Percentiles rank a stretch among this genome's conserved stretches.
Evolutionary conservation across 108 stramenopile species (phyloP).

Genomic region (Skeletonema menzelii): DNA sequence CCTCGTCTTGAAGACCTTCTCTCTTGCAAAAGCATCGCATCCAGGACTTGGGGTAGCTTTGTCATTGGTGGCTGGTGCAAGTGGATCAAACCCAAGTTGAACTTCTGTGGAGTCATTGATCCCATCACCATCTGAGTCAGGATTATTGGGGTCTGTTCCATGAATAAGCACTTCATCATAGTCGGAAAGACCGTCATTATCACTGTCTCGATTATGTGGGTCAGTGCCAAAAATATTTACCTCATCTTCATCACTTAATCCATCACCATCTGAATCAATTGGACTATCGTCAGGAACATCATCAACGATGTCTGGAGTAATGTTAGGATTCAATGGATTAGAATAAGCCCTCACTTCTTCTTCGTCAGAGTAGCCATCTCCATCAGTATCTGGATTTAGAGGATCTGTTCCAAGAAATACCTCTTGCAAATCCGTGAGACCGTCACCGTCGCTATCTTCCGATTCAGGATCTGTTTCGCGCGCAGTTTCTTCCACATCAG

Average conservation of each 20-base stretch:
- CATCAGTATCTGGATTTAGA: slow-evolving; percentile 11
- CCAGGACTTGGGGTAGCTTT: slow-evolving; percentile 5
- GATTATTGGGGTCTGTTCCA: slow-evolving; percentile 7
- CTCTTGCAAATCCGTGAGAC: slow-evolving; percentile 14
- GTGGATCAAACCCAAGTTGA: slow-evolving; percentile 11
- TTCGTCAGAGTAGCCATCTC: slow-evolving; percentile 14
- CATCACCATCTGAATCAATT: slow-evolving; percentile 6
- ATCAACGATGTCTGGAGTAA: not conserved
- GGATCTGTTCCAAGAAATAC: slow-evolving; percentile 15
- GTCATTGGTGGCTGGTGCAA: not conserved
- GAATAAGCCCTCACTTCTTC: slow-evolving; percentile 13
- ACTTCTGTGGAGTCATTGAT: slow-evolving; percentile 8
- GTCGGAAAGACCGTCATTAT: slow-evolving; percentile 16
- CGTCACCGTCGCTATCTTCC: slow-evolving; percentile 22
- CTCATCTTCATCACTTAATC: slow-evolving; percentile 6
- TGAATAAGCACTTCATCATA: slow-evolving; percentile 10
- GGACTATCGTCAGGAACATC: not conserved
- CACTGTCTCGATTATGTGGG: slow-evolving; percentile 2
- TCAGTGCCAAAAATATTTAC: slow-evolving; percentile 1
- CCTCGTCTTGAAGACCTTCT: not conserved
- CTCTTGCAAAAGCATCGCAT: slow-evolving; percentile 8
- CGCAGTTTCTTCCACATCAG: slow-evolving; percentile 1
- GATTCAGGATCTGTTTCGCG: not conserved
- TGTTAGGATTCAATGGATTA: slow-evolving; percentile 6
- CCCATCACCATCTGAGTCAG: slow-evolving; percentile 23